Conservation (phyloP, 108 stramenopile genomes). For the Skeletonema grethae region DNA sequence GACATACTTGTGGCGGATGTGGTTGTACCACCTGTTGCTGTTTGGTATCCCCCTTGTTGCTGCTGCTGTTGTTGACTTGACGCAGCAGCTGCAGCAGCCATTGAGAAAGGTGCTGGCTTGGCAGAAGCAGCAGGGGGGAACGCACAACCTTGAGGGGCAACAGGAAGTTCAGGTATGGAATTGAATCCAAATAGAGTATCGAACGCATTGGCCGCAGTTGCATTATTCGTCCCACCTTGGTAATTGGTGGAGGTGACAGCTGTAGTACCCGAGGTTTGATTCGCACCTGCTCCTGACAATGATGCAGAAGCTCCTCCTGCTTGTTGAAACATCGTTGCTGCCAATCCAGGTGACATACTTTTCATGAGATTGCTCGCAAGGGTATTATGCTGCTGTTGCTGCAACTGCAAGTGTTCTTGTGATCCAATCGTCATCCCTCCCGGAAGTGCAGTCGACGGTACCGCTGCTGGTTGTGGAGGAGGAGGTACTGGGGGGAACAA, state of each 20-base stretch:
- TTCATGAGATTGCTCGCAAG: background rate
- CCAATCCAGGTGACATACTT: background rate
- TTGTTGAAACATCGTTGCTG: background rate
- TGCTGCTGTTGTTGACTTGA: background rate
- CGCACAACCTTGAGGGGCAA: background rate
- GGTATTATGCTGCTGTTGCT: conserved; percentile 4
- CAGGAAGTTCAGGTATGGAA: conserved; percentile 16
- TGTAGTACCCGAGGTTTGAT: conserved; percentile 8
- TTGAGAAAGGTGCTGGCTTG: background rate
- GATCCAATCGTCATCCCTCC: conserved; percentile 24
- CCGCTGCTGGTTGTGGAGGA: background rate
- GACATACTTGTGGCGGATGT: conserved; percentile 4
- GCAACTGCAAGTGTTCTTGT: conserved; percentile 30
- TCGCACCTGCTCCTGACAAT: background rate
- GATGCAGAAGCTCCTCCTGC: background rate
- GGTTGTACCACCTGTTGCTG: background rate
- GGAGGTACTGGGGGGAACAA: background rate
- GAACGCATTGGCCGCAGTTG: background rate
- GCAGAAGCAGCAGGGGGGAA: conserved; percentile 2
- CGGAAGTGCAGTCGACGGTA: background rate
- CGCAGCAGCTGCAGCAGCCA: background rate
- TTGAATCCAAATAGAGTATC: conserved; percentile 19
- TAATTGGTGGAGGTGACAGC: background rate
- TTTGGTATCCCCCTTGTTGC: conserved; percentile 34
- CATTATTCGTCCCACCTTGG: background rate